These are phyloP conservation scores for Macrophomina tecta DNA, from an alignment of 2,329 filamentous ascomycete species.

Conservation along the genomic window DNA sequence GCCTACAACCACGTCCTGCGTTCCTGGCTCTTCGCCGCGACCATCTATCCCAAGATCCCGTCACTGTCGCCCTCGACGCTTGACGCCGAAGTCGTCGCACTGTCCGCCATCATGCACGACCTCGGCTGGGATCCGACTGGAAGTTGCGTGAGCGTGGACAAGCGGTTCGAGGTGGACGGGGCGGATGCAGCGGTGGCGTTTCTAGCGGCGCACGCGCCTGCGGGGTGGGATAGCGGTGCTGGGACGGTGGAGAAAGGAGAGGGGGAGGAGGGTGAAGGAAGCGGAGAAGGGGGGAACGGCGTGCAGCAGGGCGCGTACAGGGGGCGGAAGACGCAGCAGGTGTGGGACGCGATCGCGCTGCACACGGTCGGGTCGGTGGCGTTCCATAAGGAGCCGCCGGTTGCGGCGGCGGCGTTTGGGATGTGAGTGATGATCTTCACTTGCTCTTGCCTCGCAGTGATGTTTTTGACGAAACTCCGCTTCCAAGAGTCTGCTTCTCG, in stretches of 20 bases:
- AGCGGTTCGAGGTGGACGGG: conserved; percentile 58
- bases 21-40: conserved; percentile 44
- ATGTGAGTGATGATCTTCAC: conserved; percentile 32
- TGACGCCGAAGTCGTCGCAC: conserved; percentile 48
- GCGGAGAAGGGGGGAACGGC: neutral
- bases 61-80: conserved; percentile 26
- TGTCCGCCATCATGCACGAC: conserved; percentile 51
- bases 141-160: conserved; percentile 48
- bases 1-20: conserved; percentile 48
- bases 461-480: no score
- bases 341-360: conserved; percentile 58
- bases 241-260: neutral
- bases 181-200: conserved; percentile 53
- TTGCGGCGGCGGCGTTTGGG: conserved; percentile 44
- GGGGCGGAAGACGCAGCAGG: conserved; percentile 44
- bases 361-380: conserved; percentile 48
- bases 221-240: conserved; percentile 41
- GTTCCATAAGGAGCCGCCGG: conserved; percentile 51
- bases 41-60: conserved; percentile 38
- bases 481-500: no score
- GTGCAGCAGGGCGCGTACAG: neutral
- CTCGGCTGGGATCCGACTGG: conserved; percentile 49
- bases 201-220: conserved; percentile 35
- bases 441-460: neutral
- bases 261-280: neutral